phyloP scores from a whole-genome alignment of 2,329 filamentous ascomycete genomes.

The Cercospora sesami region DNA sequence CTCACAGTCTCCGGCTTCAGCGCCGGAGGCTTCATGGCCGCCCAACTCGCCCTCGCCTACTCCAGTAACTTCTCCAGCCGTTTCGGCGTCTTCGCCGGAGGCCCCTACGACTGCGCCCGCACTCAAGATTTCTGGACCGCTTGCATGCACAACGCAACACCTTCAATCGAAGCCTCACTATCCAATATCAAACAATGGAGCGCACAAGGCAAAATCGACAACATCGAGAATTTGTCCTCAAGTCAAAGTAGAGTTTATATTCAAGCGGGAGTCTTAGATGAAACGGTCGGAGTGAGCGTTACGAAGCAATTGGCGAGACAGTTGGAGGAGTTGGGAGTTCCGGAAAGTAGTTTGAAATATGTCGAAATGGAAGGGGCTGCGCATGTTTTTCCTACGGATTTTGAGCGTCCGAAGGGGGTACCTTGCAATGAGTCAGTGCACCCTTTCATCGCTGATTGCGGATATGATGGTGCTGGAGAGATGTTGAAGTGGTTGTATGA shows the following conservation, averaged over 20 bases:
- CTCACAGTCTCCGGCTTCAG: slow-evolving; percentile 22
- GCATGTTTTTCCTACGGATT: slow-evolving; percentile 19
- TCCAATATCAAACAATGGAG: slow-evolving; percentile 13
- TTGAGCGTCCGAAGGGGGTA: background rate
- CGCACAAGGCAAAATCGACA: slow-evolving; percentile 3
- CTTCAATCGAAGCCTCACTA: slow-evolving; percentile 1
- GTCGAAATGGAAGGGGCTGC: slow-evolving; percentile 7
- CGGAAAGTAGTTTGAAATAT: background rate
- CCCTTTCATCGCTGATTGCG: slow-evolving; percentile 17
- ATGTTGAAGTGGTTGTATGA: slow-evolving; percentile 20
- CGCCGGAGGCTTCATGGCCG: slow-evolving; percentile 21
- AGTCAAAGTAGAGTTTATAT: background rate
- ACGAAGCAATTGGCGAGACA: slow-evolving; percentile 6
- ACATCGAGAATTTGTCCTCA: background rate
- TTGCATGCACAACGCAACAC: slow-evolving; percentile 13
- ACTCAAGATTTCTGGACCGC: slow-evolving; percentile 10
- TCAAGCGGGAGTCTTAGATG: slow-evolving; percentile 6
- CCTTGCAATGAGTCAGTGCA: background rate
- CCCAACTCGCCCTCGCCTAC: slow-evolving; percentile 19
- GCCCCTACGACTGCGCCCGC: slow-evolving; percentile 20
- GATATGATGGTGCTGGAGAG: slow-evolving; percentile 17
- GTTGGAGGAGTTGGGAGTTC: background rate
- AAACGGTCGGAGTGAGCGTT: background rate
- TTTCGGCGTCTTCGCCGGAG: slow-evolving; percentile 17
- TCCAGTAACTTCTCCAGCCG: slow-evolving; percentile 8